A percentile compares a stretch with the other conserved stretches of the same genome.
Conservation (phyloP, 768 basidiomycete genomes). For the Mycena latifolia region DNA sequence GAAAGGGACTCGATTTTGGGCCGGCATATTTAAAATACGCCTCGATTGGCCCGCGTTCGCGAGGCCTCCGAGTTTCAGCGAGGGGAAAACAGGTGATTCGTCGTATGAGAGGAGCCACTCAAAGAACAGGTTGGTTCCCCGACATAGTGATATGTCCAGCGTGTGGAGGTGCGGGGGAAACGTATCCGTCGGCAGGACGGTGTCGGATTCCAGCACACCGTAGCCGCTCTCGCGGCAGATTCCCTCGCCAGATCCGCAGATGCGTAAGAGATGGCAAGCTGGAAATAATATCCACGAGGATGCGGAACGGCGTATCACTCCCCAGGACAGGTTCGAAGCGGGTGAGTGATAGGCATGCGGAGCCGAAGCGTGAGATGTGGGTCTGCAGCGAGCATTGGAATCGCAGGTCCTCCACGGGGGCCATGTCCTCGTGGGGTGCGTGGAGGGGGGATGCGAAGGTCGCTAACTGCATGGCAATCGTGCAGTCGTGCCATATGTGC, state of each 20-base stretch:
- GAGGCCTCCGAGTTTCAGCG: not conserved
- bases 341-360: not conserved
- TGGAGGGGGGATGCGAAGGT: not conserved
- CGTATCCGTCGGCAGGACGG: not conserved
- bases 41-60: not conserved
- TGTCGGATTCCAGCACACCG: not conserved
- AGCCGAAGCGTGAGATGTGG: constrained; percentile 3
- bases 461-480: not conserved
- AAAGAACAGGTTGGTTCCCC: constrained; percentile 1
- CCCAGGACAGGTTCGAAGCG: not conserved
- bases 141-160: not conserved
- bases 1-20: constrained; percentile 6
- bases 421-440: not conserved
- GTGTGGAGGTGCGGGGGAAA: not conserved
- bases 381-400: not conserved
- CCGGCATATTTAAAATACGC: constrained; percentile 3
- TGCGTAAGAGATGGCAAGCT: not conserved
- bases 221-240: not conserved
- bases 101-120: constrained; percentile 1
- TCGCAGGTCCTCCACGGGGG: not conserved
- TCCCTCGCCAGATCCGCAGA: not conserved
- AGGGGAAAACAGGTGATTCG: constrained; percentile 1
- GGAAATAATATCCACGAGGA: not conserved
- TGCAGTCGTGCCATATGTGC: constrained; percentile 1
- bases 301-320: not conserved